These are phyloP conservation scores for Centaurea solstitialis DNA, from an alignment of 129 eudicot species.

Conservation along the genomic window DNA sequence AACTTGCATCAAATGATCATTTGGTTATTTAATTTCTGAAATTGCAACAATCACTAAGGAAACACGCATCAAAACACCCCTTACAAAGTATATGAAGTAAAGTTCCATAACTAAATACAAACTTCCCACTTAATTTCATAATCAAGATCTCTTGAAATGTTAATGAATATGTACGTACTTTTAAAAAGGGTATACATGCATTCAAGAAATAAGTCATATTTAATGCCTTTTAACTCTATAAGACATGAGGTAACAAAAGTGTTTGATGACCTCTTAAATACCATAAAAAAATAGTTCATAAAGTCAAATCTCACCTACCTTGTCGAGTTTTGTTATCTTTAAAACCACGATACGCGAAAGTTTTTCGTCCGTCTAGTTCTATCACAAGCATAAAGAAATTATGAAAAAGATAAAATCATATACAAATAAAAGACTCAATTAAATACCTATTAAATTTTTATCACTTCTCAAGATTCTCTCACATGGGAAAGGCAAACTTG, in stretches of 20 bases:
- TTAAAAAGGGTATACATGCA: too few species aligned
- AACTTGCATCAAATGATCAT: neutral
- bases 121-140: neutral
- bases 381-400: neutral
- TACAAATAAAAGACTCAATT: neutral
- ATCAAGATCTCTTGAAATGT: neutral
- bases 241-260: too few species aligned
- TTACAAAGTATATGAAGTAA: neutral
- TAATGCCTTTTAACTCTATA: neutral
- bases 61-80: neutral
- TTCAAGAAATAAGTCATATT: too few species aligned
- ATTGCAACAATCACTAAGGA: neutral
- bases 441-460: too few species aligned
- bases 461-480: neutral
- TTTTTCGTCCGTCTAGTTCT: neutral
- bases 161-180: too few species aligned
- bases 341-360: neutral
- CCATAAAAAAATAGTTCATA: neutral
- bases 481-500: neutral
- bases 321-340: too few species aligned
- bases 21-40: neutral
- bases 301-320: neutral
- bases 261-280: neutral
- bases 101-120: neutral
- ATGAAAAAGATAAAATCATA: neutral